Percentiles rank a stretch among this genome's conserved stretches.
Conservation (phyloP, 768 basidiomycete species). For the Collybia nuda region DNA sequence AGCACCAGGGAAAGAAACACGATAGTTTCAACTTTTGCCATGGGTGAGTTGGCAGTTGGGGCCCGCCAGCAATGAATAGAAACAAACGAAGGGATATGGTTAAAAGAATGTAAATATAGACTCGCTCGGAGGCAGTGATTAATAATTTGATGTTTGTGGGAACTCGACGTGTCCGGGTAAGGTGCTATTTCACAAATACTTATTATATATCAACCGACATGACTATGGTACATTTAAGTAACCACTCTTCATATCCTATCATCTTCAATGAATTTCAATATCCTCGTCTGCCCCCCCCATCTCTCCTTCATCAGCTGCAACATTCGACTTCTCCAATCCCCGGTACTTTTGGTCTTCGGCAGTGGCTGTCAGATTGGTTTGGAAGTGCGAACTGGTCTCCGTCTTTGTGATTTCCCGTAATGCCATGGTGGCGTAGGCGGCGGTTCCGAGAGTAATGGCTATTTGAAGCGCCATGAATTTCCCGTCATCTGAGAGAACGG, state of each 20-base stretch:
- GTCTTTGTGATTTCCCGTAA: constrained; percentile 93
- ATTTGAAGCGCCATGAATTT: constrained; percentile 89
- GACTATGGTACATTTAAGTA: too few species aligned
- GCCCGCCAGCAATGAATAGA: neutral
- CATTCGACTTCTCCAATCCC: constrained; percentile 37
- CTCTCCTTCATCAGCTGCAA: constrained; percentile 29
- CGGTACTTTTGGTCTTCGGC: constrained; percentile 85
- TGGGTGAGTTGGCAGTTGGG: constrained; percentile 21
- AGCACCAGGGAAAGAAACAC: constrained; percentile 91
- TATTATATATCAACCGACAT: too few species aligned
- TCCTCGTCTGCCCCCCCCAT: constrained; percentile 22
- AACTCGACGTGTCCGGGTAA: too few species aligned
- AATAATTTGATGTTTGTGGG: too few species aligned
- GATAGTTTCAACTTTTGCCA: constrained; percentile 72
- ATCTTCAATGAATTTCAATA: constrained; percentile 3
- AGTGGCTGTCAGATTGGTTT: constrained; percentile 71
- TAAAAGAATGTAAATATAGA: neutral
- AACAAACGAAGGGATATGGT: neutral
- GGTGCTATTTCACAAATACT: too few species aligned
- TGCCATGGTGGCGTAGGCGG: constrained; percentile 98
- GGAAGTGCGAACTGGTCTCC: constrained; percentile 91
- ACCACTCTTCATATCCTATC: too few species aligned
- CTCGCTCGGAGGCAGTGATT: neutral
- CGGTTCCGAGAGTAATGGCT: constrained; percentile 80
- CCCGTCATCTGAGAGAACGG: constrained; percentile 65